Base-by-base conservation (phyloP, 2,329 filamentous ascomycete genomes). In the Metarhizium brunneum region DNA sequence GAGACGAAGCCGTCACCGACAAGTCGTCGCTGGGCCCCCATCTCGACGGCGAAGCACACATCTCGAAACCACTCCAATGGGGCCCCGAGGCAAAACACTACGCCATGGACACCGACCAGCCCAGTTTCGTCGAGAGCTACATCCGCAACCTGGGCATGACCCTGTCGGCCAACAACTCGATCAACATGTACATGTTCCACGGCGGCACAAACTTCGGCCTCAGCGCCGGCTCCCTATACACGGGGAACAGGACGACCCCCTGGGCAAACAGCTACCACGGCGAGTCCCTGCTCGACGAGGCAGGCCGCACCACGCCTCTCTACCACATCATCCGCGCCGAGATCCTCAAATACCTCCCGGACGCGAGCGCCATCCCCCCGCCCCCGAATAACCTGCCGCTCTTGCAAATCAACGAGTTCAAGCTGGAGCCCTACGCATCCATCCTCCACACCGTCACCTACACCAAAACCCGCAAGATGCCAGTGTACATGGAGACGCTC, bases 181-280 rank as follows among this genome's bases (percentile, higher is more conserved):
- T 79, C 55, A 76, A 71, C 61, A 58, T 78, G 54, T 78, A 76
- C 60, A 77, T 78, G 75, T 73, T 78, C 56, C 75, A 78, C 58
- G 76, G 76, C 4, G 76, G 75, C 0, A 78, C 75, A 2, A 78
- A 76, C 54, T 78, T 73, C 54, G 76, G 67, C 0, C 74, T 76
- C 57, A 63, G 70, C n/a, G 75, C 73, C 59, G 76, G 76, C 16
- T 73, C 72, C 3, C 61, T 73, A 6, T 4, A 20, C 42, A 69
- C 72, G 47, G 64, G 64, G 14, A 68, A 70, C 45, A 73, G 58
- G 75, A 42, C 65, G 20, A 71, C 75, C 50, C n/a, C 42, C 16
- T 45, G 42, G 42, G 75, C 71, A 1, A 73, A 73, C 2, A 76
- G 72, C 55, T 78, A 78, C 59, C 75, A 78, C 59, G 77, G 77